Conservation (phyloP, 1,284 basidiomycete genomes). For the Papiliotrema terrestris region DNA sequence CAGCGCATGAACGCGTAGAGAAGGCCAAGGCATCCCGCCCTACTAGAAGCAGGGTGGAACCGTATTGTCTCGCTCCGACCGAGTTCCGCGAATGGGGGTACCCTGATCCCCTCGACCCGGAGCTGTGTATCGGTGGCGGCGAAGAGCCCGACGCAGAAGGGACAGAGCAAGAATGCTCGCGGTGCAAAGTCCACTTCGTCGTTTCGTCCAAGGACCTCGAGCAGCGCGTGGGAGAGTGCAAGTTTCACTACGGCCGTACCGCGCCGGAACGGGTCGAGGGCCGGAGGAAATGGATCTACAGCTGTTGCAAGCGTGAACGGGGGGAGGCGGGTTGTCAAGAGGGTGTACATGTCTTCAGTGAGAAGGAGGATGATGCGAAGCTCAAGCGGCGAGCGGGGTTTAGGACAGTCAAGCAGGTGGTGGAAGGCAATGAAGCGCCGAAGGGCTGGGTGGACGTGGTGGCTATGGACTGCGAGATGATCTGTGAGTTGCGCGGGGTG, state of each 20-base stretch:
- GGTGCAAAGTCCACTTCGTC: constrained; percentile 66
- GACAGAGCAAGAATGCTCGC: constrained; percentile 64
- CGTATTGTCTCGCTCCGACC: constrained; percentile 59
- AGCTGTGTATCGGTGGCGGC: constrained; percentile 48
- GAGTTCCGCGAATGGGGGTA: constrained; percentile 68
- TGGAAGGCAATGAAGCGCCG: constrained; percentile 10
- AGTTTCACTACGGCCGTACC: constrained; percentile 72
- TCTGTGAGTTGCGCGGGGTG: constrained; percentile 51
- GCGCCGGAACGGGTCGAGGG: constrained; percentile 41
- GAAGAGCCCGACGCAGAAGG: constrained; percentile 65
- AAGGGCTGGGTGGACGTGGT: constrained; percentile 59
- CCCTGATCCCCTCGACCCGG: constrained; percentile 61
- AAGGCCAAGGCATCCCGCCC: constrained; percentile 59
- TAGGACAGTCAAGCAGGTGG: constrained; percentile 52
- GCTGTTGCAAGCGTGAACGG: constrained; percentile 59
- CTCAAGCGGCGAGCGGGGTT: constrained; percentile 74
- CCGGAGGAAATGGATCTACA: constrained; percentile 41
- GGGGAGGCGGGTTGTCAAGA: constrained; percentile 29
- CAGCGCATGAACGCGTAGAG: constrained; percentile 60
- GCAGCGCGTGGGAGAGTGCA: constrained; percentile 63
- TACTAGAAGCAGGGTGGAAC: constrained; percentile 54
- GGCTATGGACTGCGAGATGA: constrained; percentile 86
- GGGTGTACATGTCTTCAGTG: constrained; percentile 35
- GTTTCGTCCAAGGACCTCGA: constrained; percentile 55
- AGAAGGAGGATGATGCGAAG: constrained; percentile 56